Percentiles rank a stretch among this genome's conserved stretches.
Conservation (phyloP, 2,329 filamentous ascomycete species). For the Annulohypoxylon truncatum region DNA sequence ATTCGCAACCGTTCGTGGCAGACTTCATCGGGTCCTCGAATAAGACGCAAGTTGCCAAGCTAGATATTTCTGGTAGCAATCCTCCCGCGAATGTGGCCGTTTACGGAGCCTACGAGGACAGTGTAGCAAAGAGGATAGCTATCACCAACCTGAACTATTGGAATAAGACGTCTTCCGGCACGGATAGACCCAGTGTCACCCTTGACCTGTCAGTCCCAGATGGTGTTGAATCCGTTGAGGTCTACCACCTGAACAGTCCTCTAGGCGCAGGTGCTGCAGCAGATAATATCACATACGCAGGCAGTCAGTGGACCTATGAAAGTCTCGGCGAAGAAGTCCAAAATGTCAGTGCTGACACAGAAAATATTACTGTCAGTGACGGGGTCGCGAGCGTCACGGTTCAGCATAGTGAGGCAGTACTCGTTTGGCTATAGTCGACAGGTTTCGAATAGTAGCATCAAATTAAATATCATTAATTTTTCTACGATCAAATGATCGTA, state of each 20-base stretch:
- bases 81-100: slow-evolving; percentile 45
- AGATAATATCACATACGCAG: slow-evolving; percentile 52
- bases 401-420: slow-evolving; percentile 47
- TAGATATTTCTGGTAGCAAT: slow-evolving; percentile 29
- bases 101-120: slow-evolving; percentile 50
- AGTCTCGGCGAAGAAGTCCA: slow-evolving; percentile 51
- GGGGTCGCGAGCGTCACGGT: slow-evolving; percentile 46
- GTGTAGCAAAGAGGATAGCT: slow-evolving; percentile 46
- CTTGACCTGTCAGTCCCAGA: slow-evolving; percentile 44
- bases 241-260: slow-evolving; percentile 51
- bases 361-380: slow-evolving; percentile 43
- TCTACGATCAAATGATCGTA: background rate
- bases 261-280: slow-evolving; percentile 51
- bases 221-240: slow-evolving; percentile 38
- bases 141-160: slow-evolving; percentile 53
- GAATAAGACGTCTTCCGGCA: slow-evolving; percentile 49
- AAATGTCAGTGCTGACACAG: slow-evolving; percentile 49
- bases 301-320: slow-evolving; percentile 54
- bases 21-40: slow-evolving; percentile 52
- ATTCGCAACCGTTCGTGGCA: slow-evolving; percentile 53
- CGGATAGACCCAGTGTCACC: slow-evolving; percentile 39
- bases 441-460: background rate
- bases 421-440: slow-evolving; percentile 41
- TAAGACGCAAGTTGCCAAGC: slow-evolving; percentile 45
- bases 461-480: background rate